phyloP scores from a whole-genome alignment of 2,329 filamentous ascomycete species.

The Cadophora luteo-olivacea region DNA sequence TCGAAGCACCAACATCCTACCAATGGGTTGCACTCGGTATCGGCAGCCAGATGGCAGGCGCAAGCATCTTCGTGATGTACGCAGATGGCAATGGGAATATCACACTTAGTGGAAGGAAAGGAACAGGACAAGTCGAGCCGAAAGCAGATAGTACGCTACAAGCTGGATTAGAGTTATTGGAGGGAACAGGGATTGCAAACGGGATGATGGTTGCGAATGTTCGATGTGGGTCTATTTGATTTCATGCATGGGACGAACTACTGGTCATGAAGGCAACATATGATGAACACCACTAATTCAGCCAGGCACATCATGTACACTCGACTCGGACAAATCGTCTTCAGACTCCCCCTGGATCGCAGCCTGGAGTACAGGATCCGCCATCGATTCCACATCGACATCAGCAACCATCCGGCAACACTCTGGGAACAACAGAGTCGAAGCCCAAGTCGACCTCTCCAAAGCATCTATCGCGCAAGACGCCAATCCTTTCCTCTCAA shows the following conservation, averaged over 20 bases:
- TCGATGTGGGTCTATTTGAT: conserved; percentile 49
- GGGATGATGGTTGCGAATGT: conserved; percentile 64
- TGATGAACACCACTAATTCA: background rate
- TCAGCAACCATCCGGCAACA: conserved; percentile 37
- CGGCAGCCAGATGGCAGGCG: conserved; percentile 58
- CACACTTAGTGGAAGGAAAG: conserved; percentile 60
- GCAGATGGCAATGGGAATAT: conserved; percentile 57
- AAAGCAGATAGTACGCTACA: conserved; percentile 50
- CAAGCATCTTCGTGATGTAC: conserved; percentile 67
- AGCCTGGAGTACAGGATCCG: conserved; percentile 39
- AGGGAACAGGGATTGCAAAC: conserved; percentile 58
- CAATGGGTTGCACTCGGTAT: conserved; percentile 65
- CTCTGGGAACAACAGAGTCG: conserved; percentile 13
- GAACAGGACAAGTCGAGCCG: conserved; percentile 52
- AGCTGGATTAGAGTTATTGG: conserved; percentile 52
- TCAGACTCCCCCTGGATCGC: conserved; percentile 39
- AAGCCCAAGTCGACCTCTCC: conserved; percentile 39
- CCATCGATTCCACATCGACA: conserved; percentile 33
- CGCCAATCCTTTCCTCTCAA: conserved; percentile 38
- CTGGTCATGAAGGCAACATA: background rate
- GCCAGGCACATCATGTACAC: conserved; percentile 38
- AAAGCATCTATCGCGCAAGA: conserved; percentile 35
- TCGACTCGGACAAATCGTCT: conserved; percentile 28
- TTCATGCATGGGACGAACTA: background rate
- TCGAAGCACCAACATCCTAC: conserved; percentile 58